Percentiles rank a stretch among this genome's conserved stretches.
Evolutionary conservation across 176 grass and related monocot genomes (phyloP).

Genomic region (Luzula sylvatica): DNA sequence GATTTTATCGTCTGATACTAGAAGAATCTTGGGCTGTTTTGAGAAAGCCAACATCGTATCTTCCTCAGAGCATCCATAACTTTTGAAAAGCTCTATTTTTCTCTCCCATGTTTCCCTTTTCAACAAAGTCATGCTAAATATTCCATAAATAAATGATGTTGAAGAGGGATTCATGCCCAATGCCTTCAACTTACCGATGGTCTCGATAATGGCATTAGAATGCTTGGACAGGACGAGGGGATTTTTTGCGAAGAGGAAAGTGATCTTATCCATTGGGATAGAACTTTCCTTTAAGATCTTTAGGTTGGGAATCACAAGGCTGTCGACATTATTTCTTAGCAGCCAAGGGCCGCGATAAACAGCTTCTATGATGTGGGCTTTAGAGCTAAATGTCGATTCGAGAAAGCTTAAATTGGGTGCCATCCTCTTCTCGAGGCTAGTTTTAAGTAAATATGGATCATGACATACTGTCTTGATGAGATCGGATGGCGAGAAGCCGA

Average conservation of each 20-base stretch:
- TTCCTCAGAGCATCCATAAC: conserved; percentile 25
- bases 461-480: conserved; percentile 10
- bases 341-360: not conserved
- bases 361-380: not conserved
- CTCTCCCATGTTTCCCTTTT: conserved; percentile 14
- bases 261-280: not conserved
- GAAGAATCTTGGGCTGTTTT: conserved; percentile 13
- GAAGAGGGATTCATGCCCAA: conserved; percentile 7
- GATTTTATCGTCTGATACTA: conserved; percentile 8
- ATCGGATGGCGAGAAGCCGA: conserved; percentile 3
- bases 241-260: not conserved
- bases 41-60: conserved; percentile 15
- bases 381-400: conserved; percentile 1
- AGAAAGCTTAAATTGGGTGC: conserved; percentile 17
- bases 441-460: conserved; percentile 1
- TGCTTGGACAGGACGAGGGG: not conserved
- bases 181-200: conserved; percentile 5
- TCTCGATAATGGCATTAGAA: not conserved
- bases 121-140: not conserved
- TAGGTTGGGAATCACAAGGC: not conserved
- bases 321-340: not conserved
- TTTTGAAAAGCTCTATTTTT: conserved; percentile 22
- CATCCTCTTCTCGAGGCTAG: conserved; percentile 5
- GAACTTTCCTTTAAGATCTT: conserved; percentile 1
- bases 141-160: not conserved